phyloP scores from a whole-genome alignment of 2,329 filamentous ascomycete genomes.

The Parascedosporium putredinis region DNA sequence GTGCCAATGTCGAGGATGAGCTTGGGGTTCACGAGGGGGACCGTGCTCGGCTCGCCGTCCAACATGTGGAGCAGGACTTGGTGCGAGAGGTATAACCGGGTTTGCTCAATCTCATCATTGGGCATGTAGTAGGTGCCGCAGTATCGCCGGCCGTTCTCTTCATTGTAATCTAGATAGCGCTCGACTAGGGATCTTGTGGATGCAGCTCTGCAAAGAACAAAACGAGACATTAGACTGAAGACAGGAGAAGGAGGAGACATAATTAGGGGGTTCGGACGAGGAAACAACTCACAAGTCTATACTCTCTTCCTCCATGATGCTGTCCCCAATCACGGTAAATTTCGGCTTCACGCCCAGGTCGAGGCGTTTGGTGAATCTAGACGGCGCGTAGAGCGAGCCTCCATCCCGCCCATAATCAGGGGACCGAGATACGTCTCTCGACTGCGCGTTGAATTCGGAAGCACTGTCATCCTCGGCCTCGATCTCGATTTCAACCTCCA shows the following conservation, averaged over 20 bases:
- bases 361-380: not conserved
- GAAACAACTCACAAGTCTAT: conserved; percentile 11
- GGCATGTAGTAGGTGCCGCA: conserved; percentile 55
- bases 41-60: conserved; percentile 32
- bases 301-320: conserved; percentile 6
- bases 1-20: conserved; percentile 48
- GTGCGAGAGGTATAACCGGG: conserved; percentile 50
- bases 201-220: conserved; percentile 21
- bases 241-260: too few species aligned
- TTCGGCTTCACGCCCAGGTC: not conserved
- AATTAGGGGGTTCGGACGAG: not conserved
- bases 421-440: not conserved
- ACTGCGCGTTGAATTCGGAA: not conserved
- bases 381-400: conserved; percentile 3
- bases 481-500: not conserved
- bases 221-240: not conserved
- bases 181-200: conserved; percentile 40
- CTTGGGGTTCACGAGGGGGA: conserved; percentile 26
- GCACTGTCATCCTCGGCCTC: not conserved
- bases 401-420: not conserved
- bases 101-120: conserved; percentile 55
- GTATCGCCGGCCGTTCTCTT: conserved; percentile 53
- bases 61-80: conserved; percentile 49
- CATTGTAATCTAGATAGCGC: conserved; percentile 42
- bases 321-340: conserved; percentile 5